Evolutionary conservation across 768 basidiomycete genomes (phyloP).

Genomic region (Auriscalpium vulgare): DNA sequence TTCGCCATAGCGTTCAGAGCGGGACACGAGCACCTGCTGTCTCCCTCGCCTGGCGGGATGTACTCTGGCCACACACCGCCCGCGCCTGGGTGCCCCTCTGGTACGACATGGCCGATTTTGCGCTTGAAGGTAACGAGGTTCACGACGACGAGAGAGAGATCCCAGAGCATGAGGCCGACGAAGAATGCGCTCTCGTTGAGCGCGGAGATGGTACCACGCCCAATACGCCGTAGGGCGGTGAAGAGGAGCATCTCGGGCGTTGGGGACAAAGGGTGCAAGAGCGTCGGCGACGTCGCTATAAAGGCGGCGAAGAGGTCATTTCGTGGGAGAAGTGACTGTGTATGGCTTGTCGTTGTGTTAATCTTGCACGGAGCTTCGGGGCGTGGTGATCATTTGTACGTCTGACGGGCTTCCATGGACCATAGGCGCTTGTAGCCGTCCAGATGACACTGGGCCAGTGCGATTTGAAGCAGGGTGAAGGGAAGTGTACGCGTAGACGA

Average conservation of each 20-base stretch:
- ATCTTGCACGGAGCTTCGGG: no score
- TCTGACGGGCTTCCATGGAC: no score
- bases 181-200: constrained; percentile 4
- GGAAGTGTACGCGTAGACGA: no score
- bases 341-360: no score
- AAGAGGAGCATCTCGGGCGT: background rate
- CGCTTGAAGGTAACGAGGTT: constrained; percentile 46
- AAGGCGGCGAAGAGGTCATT: no score
- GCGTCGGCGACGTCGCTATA: no score
- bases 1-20: constrained; percentile 78
- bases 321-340: no score
- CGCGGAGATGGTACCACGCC: background rate
- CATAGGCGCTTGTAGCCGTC: no score
- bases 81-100: constrained; percentile 45
- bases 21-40: constrained; percentile 69
- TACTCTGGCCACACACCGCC: constrained; percentile 67
- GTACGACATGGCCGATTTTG: constrained; percentile 47
- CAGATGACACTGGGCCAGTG: no score
- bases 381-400: no score
- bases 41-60: constrained; percentile 45
- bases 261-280: no score
- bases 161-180: constrained; percentile 37
- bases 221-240: constrained; percentile 10
- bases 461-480: no score
- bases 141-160: constrained; percentile 38